These are phyloP conservation scores for Thelonectria discophora DNA, from an alignment of 2,329 filamentous ascomycete genomes.

Conservation along the genomic window DNA sequence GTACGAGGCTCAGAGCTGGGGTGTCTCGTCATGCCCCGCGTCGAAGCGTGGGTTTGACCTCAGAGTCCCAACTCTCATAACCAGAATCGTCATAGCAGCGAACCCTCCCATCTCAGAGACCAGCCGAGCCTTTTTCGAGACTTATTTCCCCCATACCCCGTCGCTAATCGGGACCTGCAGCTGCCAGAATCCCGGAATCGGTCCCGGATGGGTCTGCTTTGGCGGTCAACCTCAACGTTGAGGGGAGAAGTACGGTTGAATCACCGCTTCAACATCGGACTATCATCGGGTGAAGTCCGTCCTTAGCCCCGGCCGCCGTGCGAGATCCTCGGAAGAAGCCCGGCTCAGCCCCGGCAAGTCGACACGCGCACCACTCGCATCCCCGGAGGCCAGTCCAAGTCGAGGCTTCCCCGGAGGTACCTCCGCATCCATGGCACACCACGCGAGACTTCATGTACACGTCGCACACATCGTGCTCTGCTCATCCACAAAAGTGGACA, in stretches of 20 bases:
- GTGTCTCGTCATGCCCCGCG: neutral
- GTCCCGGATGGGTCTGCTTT: neutral
- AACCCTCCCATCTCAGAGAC: neutral
- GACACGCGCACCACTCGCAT: slow-evolving; percentile 8
- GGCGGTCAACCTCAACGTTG: neutral
- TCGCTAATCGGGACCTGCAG: slow-evolving; percentile 23
- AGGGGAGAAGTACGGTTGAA: slow-evolving; percentile 1
- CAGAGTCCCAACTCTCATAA: neutral
- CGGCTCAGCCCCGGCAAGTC: slow-evolving; percentile 9
- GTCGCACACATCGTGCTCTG: neutral
- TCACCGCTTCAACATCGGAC: slow-evolving; percentile 3
- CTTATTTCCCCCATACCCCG: neutral
- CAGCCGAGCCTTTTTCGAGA: neutral
- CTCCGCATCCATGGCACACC: slow-evolving; percentile 12
- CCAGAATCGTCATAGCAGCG: neutral
- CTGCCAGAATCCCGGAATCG: slow-evolving; percentile 6
- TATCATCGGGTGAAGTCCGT: neutral
- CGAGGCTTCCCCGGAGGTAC: slow-evolving; percentile 19
- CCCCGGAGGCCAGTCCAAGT: slow-evolving; percentile 14
- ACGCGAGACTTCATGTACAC: slow-evolving; percentile 10
- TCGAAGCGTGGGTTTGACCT: too few species aligned
- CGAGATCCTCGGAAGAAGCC: slow-evolving; percentile 1
- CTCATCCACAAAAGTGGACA: slow-evolving; percentile 23
- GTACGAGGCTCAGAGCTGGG: slow-evolving; percentile 1
- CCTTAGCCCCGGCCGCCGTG: neutral